A percentile compares a stretch with the other conserved stretches of the same genome.
These are phyloP conservation scores for Eucalyptus marginata DNA, from an alignment of 345 rosid species.

Conservation along the genomic window DNA sequence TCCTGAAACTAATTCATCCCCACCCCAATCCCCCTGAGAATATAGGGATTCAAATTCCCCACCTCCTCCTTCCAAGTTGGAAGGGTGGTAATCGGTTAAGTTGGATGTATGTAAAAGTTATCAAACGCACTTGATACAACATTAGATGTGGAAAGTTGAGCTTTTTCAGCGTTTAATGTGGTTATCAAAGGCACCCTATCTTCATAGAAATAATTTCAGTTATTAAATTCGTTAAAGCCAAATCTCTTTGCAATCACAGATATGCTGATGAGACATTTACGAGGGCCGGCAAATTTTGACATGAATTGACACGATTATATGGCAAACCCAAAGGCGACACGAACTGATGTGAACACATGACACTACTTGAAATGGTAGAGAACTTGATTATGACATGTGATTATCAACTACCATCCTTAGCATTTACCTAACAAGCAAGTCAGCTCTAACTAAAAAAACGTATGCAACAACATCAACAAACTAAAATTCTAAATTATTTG, in stretches of 20 bases:
- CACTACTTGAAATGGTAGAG: not conserved
- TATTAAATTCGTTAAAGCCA: not conserved
- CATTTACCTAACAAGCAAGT: fast-evolving
- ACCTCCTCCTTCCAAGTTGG: too few species aligned
- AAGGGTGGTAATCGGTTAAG: not conserved
- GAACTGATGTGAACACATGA: not conserved
- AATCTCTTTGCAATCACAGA: not conserved
- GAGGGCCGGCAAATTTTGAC: not conserved
- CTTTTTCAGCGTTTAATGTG: not conserved
- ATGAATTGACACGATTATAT: not conserved
- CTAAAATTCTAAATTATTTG: too few species aligned
- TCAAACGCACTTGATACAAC: not conserved
- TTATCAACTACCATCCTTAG: not conserved
- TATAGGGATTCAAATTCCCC: too few species aligned
- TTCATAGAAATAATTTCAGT: not conserved
- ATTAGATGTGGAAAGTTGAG: not conserved
- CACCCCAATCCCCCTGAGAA: too few species aligned
- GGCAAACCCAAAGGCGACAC: not conserved
- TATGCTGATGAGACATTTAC: too few species aligned
- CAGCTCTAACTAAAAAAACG: not conserved
- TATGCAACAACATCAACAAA: too few species aligned
- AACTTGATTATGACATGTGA: not conserved
- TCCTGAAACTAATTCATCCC: too few species aligned
- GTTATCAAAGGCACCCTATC: not conserved
- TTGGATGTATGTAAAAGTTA: not conserved